phyloP scores from a whole-genome alignment of 164 flowering plant genomes.

The Magnolia sinica region DNA sequence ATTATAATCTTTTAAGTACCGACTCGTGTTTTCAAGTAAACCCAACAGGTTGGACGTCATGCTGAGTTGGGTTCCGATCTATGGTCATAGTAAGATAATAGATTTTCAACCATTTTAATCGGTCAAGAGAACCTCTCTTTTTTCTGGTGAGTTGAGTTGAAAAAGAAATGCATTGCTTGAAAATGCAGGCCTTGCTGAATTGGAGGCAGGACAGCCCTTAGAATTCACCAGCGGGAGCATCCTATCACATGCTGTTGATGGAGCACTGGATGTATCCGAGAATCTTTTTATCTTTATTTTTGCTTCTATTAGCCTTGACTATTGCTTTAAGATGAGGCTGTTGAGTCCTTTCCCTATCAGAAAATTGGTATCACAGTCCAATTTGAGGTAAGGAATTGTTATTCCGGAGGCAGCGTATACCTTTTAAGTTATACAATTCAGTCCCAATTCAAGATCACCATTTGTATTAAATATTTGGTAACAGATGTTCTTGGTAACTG shows the following conservation, averaged over 20 bases:
- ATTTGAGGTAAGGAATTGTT: constrained; percentile 3
- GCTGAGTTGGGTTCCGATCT: not conserved
- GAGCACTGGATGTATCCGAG: constrained; percentile 54
- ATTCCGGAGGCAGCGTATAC: not conserved
- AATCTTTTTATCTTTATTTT: constrained; percentile 59
- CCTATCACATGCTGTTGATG: constrained; percentile 55
- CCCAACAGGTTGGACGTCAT: not conserved
- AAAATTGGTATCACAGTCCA: constrained; percentile 16
- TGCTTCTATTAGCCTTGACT: constrained; percentile 69
- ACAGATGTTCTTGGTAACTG: not conserved
- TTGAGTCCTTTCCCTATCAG: constrained; percentile 67
- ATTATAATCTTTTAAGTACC: not conserved
- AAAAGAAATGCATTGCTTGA: constrained; percentile 4
- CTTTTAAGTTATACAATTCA: not conserved
- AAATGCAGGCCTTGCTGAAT: constrained; percentile 65
- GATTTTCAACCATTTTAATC: not conserved
- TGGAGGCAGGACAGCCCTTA: constrained; percentile 59
- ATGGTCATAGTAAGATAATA: not conserved
- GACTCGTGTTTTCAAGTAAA: not conserved
- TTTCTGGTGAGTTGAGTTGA: not conserved
- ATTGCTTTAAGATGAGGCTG: constrained; percentile 64
- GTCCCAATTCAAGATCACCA: not conserved
- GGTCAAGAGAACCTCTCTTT: not conserved
- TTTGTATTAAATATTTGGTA: not conserved
- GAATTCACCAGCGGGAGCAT: constrained; percentile 56